Conservation (phyloP, 345 rosid species). For the Diplotaxis tenuifolia region DNA sequence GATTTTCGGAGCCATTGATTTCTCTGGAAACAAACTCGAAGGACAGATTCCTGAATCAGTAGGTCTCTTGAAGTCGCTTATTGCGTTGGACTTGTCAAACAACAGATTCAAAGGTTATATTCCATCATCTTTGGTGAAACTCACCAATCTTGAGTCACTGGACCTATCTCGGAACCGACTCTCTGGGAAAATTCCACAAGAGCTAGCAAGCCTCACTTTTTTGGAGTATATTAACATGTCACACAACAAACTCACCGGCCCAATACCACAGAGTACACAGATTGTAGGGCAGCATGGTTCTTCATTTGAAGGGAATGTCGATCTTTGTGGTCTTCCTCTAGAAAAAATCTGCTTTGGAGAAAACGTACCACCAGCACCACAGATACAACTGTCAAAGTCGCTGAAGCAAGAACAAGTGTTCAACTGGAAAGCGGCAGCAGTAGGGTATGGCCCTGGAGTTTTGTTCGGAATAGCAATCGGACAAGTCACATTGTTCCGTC, state of each 20-base stretch:
- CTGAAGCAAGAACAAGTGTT: background rate
- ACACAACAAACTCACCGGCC: background rate
- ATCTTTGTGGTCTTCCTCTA: background rate
- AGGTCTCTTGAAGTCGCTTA: background rate
- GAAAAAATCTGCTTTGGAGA: background rate
- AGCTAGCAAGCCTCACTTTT: background rate
- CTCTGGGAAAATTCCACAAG: background rate
- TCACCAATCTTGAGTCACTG: background rate
- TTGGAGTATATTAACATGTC: background rate
- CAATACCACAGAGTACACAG: background rate
- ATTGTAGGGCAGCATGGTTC: background rate
- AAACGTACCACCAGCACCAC: background rate
- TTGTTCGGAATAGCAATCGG: conserved; percentile 3
- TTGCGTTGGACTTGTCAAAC: background rate
- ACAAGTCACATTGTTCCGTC: background rate
- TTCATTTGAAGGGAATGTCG: background rate
- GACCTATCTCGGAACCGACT: background rate
- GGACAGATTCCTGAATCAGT: background rate
- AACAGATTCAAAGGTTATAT: background rate
- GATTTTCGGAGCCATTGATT: background rate
- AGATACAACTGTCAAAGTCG: too few relatives aligned
- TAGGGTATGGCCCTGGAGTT: background rate
- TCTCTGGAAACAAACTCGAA: background rate
- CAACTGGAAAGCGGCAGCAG: background rate
- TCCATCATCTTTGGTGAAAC: background rate